Evolutionary conservation across 1,284 basidiomycete species (phyloP).

Genomic region (Moesziomyces globuligerus): DNA sequence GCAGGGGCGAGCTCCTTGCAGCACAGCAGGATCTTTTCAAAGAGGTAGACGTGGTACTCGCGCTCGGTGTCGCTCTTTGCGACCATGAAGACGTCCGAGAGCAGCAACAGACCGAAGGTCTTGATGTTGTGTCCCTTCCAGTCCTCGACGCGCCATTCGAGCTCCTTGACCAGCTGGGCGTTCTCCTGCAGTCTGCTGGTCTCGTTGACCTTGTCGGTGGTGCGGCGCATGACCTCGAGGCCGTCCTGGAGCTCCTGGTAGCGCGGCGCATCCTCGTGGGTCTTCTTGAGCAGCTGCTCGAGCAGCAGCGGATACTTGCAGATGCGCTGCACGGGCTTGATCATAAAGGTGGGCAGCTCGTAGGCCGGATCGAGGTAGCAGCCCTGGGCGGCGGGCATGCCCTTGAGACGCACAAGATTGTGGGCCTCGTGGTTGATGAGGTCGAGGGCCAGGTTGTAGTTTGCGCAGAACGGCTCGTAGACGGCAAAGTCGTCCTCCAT

Average conservation of each 20-base stretch:
- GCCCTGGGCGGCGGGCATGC: slow-evolving; percentile 55
- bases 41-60: slow-evolving; percentile 98
- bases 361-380: slow-evolving; percentile 69
- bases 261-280: slow-evolving; percentile 51
- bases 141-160: slow-evolving; percentile 91
- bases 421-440: slow-evolving; percentile 74
- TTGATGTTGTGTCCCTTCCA: slow-evolving; percentile 98
- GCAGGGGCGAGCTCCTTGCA: slow-evolving; percentile 81
- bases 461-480: slow-evolving; percentile 98
- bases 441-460: slow-evolving; percentile 77
- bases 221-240: slow-evolving; percentile 85
- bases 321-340: slow-evolving; percentile 81
- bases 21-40: slow-evolving; percentile 98
- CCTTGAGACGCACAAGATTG: slow-evolving; percentile 50
- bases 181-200: slow-evolving; percentile 85
- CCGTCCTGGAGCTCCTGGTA: slow-evolving; percentile 86
- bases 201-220: slow-evolving; percentile 96
- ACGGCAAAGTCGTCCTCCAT: slow-evolving; percentile 76
- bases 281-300: slow-evolving; percentile 75
- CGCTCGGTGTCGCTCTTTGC: slow-evolving; percentile 95
- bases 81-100: slow-evolving; percentile 94
- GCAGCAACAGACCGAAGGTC: slow-evolving; percentile 89
- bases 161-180: slow-evolving; percentile 83
- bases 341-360: slow-evolving; percentile 86
- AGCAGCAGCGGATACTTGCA: slow-evolving; percentile 80